Evolutionary conservation across 352 stramenopile species (phyloP), one percentile per base, ranked within the genome.

Genomic region (Blastocystis sp.): DNA sequence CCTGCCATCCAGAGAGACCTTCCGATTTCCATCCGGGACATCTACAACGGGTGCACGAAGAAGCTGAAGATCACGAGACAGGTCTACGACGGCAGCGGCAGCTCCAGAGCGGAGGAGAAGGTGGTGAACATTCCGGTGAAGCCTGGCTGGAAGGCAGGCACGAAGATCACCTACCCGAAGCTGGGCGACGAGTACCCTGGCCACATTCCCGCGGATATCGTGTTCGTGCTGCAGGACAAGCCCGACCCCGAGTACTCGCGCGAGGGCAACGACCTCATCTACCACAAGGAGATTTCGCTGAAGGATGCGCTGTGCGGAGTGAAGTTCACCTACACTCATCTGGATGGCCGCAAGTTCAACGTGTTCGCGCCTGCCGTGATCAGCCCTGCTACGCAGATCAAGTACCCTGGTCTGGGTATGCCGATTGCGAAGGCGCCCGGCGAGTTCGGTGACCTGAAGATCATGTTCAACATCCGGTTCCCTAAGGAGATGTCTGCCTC

Each of bases 91-190:
- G 48, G 61, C 0, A 52, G 38, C 43, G 60, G 64, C 19, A 84
- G 80, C 34, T 76, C 93, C 62, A 88, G 28, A 28, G 91, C 93
- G 67, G 92, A 93, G 74, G 92, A 95, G 64, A 89, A 96, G 90
- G 91, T 92, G 2, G 95, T 96, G 84, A 89, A 94, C 76, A 91
- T 97, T 89, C 93, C 94, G 76, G 91, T 98, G 84, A 96, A 97
- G 86, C 92, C 93, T 2, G 95, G 95, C 19, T 98, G 95, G 95
- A 97, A 97, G 90, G 91, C 94, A 70, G 94, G 94, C 56, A 98
- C 95, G 14, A 92, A 91, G 53, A 91, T 94, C 64, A 93, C 92
- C 11, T 94, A 93, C 79, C 78, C 89, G 67, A 86, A 89, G 45
- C 48, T 62, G 81, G 92, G 92, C 38, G 91, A 81, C n/a, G 11